Evolutionary conservation across 306 rosid genomes (phyloP).

Genomic region (Rubus idaeus): DNA sequence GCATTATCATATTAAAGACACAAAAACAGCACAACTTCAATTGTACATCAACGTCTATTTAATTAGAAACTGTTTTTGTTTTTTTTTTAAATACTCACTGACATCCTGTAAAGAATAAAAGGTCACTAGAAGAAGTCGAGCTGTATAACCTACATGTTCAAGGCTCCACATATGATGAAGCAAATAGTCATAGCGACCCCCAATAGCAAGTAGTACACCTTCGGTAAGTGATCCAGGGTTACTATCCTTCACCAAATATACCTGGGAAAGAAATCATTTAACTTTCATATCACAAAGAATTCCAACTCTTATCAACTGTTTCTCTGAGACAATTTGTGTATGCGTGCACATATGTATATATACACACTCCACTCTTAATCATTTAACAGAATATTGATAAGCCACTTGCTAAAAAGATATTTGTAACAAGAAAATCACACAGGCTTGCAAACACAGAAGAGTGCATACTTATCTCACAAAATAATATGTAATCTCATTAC

Average conservation of each 20-base stretch:
- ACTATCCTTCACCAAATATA: conserved; percentile 79
- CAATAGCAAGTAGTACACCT: conserved; percentile 81
- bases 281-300: conserved; percentile 3
- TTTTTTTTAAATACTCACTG: background rate
- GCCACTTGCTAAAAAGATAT: background rate
- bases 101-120: background rate
- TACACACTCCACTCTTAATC: conserved; percentile 2
- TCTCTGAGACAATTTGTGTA: background rate
- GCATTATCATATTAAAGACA: background rate
- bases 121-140: background rate
- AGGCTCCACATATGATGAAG: conserved; percentile 70
- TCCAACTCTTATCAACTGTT: conserved; percentile 13
- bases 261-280: conserved; percentile 46
- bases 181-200: conserved; percentile 86
- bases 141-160: conserved; percentile 55
- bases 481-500: too few relatives aligned
- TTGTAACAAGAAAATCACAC: background rate
- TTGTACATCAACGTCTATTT: background rate
- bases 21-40: background rate
- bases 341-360: background rate
- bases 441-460: background rate
- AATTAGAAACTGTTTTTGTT: background rate
- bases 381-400: background rate
- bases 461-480: background rate
- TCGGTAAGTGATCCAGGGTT: conserved; percentile 66